phyloP scores from a whole-genome alignment of 495 filamentous ascomycete genomes.

The Thozetella sp. region DNA sequence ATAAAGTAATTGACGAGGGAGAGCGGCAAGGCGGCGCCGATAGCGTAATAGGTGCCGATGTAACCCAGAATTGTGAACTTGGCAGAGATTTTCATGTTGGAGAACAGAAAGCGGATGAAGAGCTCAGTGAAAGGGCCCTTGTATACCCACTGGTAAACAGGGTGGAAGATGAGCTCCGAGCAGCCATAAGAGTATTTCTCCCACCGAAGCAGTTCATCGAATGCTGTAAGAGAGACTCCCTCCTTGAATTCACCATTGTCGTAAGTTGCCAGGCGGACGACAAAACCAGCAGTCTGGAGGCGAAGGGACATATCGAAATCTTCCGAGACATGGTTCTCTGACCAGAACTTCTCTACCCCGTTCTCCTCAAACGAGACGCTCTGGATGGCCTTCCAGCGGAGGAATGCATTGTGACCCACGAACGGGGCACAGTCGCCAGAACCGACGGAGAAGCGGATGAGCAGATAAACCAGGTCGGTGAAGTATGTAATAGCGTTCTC shows the following conservation, averaged over 20 bases:
- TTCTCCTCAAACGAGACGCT: conserved; percentile 70
- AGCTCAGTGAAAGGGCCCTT: conserved; percentile 73
- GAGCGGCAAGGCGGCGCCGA: conserved; percentile 78
- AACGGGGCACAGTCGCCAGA: conserved; percentile 83
- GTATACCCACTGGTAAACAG: conserved; percentile 64
- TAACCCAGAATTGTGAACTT: conserved; percentile 83
- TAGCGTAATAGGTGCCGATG: conserved; percentile 87
- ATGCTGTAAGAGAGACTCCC: conserved; percentile 82
- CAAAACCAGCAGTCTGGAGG: conserved; percentile 71
- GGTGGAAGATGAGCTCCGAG: conserved; percentile 80
- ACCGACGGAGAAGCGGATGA: conserved; percentile 75
- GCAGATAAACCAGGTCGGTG: conserved; percentile 82
- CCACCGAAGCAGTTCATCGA: conserved; percentile 82
- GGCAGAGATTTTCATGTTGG: conserved; percentile 73
- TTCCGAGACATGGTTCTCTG: conserved; percentile 79
- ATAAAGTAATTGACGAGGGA: conserved; percentile 78
- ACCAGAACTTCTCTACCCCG: conserved; percentile 81
- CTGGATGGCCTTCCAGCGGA: conserved; percentile 80
- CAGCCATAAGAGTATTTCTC: conserved; percentile 88
- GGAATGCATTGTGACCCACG: conserved; percentile 77
- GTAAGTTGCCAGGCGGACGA: conserved; percentile 74
- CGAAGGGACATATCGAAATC: conserved; percentile 87
- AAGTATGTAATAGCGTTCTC: conserved; percentile 83
- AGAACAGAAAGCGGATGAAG: conserved; percentile 70
- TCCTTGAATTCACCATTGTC: conserved; percentile 79